Percentiles rank a stretch among this genome's conserved stretches.
Conservation (phyloP, 352 stramenopile genomes). For the Phytophthora crassamura region DNA sequence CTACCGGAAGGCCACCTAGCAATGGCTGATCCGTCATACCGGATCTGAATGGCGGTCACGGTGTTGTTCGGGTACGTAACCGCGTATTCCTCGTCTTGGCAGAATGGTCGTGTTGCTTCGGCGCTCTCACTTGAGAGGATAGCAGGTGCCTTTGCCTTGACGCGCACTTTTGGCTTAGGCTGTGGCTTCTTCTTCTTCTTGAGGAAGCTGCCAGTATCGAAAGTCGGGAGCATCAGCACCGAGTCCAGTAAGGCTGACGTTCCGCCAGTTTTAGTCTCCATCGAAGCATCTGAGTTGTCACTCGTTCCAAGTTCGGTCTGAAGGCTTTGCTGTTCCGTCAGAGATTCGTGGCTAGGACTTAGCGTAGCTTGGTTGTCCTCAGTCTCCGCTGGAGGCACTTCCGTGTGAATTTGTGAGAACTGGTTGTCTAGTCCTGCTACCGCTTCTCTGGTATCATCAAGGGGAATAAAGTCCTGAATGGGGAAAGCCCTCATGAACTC, state of each 20-base stretch:
- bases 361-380: background rate
- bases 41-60: slow-evolving; percentile 59
- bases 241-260: slow-evolving; percentile 57
- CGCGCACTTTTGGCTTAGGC: slow-evolving; percentile 20
- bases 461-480: slow-evolving; percentile 75
- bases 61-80: slow-evolving; percentile 59
- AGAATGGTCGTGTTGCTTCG: slow-evolving; percentile 24
- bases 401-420: background rate
- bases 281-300: background rate
- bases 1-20: slow-evolving; percentile 70
- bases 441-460: slow-evolving; percentile 10
- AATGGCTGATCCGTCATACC: slow-evolving; percentile 66
- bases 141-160: background rate
- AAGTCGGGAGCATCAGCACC: slow-evolving; percentile 58
- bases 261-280: background rate
- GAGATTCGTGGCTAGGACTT: too few species aligned
- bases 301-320: too few species aligned
- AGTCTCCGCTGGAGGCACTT: background rate
- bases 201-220: slow-evolving; percentile 46
- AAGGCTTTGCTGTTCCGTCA: too few species aligned
- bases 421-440: background rate
- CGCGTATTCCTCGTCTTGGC: slow-evolving; percentile 44
- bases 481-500: slow-evolving; percentile 75
- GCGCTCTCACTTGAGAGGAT: background rate
- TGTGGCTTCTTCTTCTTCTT: slow-evolving; percentile 45